phyloP scores from a whole-genome alignment of 495 filamentous ascomycete species.

The Amorphotheca resinae region DNA sequence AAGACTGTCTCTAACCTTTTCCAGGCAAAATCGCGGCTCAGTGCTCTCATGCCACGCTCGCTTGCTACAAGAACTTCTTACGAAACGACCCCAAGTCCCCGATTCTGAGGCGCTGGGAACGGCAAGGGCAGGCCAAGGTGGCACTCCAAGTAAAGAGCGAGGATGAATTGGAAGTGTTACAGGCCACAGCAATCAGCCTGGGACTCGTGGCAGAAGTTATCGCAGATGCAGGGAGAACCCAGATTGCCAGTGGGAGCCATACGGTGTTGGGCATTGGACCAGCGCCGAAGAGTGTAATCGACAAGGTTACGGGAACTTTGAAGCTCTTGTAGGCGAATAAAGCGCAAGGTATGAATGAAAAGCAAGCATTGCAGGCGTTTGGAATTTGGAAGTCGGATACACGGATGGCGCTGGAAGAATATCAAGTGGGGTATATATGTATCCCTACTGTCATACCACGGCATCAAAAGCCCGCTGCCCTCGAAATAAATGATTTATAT shows the following conservation, averaged over 20 bases:
- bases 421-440: too few relatives aligned
- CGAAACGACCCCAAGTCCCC: constrained; percentile 35
- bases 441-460: too few relatives aligned
- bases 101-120: constrained; percentile 78
- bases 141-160: constrained; percentile 76
- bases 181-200: constrained; percentile 67
- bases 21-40: constrained; percentile 95
- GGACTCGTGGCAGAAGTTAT: constrained; percentile 83
- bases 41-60: constrained; percentile 88
- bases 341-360: background rate
- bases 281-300: constrained; percentile 75
- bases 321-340: constrained; percentile 58
- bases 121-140: constrained; percentile 77
- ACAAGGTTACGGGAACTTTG: constrained; percentile 75
- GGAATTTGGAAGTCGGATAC: too few relatives aligned
- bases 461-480: too few relatives aligned
- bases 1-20: background rate
- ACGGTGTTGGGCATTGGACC: constrained; percentile 86
- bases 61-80: constrained; percentile 79
- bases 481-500: too few relatives aligned
- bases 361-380: background rate
- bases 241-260: constrained; percentile 84
- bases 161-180: constrained; percentile 65
- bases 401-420: too few relatives aligned
- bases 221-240: constrained; percentile 89